Evolutionary conservation across 257 asterid species (phyloP).

Genomic region (Cynanchum wilfordii): DNA sequence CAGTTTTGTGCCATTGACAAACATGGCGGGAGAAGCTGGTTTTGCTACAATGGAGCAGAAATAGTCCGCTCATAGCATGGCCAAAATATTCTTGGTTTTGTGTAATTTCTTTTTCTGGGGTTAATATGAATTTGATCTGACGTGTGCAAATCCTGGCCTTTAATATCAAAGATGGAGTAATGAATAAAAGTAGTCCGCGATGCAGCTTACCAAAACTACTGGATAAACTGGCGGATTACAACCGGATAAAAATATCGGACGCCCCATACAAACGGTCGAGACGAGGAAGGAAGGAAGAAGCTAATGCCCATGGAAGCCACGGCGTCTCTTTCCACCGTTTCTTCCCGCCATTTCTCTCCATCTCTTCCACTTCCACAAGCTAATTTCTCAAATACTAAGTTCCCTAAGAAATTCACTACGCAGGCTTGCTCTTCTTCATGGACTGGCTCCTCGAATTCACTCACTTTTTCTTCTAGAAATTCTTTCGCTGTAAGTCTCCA

Average conservation of each 20-base stretch:
- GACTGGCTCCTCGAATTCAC: conserved; percentile 38
- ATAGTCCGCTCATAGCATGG: conserved; percentile 35
- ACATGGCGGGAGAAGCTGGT: conserved; percentile 1
- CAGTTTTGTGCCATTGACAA: conserved; percentile 15
- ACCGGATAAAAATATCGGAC: conserved; percentile 17
- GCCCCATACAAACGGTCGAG: not conserved
- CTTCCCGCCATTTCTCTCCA: conserved; percentile 53
- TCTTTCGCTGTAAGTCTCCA: conserved; percentile 47
- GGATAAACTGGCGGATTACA: conserved; percentile 12
- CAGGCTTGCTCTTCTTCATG: conserved; percentile 24
- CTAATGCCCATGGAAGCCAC: conserved; percentile 43
- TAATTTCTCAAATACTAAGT: conserved; percentile 18
- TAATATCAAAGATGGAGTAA: not conserved
- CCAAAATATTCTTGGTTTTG: not conserved
- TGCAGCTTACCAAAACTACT: conserved; percentile 3
- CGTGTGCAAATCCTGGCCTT: not conserved
- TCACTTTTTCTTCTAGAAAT: conserved; percentile 53
- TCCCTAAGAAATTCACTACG: conserved; percentile 26
- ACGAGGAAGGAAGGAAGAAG: not conserved
- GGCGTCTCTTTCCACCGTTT: conserved; percentile 48
- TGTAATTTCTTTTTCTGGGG: not conserved
- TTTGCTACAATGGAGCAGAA: conserved; percentile 18
- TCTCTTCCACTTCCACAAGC: conserved; percentile 30
- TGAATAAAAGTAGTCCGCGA: conserved; percentile 3
- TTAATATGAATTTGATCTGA: not conserved